phyloP scores from a whole-genome alignment of 768 basidiomycete species.

The Amanita thiersii region DNA sequence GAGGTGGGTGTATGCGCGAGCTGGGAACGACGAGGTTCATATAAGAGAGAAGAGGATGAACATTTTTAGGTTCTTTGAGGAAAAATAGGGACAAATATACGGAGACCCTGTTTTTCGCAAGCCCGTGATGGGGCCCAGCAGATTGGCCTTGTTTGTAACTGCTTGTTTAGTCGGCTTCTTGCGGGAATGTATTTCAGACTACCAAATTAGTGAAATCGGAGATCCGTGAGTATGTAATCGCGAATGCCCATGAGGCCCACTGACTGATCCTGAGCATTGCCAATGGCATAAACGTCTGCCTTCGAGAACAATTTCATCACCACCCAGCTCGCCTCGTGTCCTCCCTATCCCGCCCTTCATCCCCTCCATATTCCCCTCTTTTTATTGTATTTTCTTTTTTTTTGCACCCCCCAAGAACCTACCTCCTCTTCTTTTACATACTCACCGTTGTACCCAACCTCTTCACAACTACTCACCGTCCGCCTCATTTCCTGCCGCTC shows the following conservation, averaged over 20 bases:
- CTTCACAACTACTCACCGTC: no score
- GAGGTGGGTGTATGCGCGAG: conserved; percentile 1
- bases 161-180: background rate
- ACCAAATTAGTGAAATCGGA: background rate
- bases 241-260: background rate
- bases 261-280: no score
- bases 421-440: no score
- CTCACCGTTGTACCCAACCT: no score
- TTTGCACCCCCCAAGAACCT: no score
- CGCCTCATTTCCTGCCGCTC: no score
- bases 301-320: no score
- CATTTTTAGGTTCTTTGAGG: conserved; percentile 5
- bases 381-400: no score
- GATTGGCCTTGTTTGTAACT: background rate
- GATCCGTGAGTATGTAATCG: conserved; percentile 5
- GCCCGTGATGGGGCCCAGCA: background rate
- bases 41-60: background rate
- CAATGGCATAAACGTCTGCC: no score
- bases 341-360: no score
- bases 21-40: conserved; percentile 2
- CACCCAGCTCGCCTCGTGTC: no score
- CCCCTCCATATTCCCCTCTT: no score
- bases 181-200: background rate
- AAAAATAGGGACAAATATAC: background rate
- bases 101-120: conserved; percentile 2